Conservation (phyloP, 352 stramenopile genomes). For the Phytopythium ostracodes region DNA sequence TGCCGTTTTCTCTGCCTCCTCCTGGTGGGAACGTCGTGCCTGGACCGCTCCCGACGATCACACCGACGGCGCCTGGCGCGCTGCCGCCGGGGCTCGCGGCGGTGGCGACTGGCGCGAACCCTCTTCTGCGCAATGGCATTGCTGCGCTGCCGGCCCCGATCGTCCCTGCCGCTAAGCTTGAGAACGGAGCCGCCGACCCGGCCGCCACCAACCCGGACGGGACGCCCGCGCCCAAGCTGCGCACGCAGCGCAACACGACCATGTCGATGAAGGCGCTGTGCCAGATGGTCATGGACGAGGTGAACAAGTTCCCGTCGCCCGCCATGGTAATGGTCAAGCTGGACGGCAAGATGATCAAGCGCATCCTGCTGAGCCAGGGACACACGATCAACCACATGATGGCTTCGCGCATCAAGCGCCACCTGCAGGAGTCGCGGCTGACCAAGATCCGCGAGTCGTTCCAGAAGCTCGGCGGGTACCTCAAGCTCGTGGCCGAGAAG, state of each 20-base stretch:
- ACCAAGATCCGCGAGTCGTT: constrained; percentile 58
- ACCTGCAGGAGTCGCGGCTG: constrained; percentile 58
- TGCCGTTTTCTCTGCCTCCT: constrained; percentile 8
- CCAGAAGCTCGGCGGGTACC: constrained; percentile 58
- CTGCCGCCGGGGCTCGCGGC: constrained; percentile 6
- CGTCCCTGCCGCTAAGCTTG: background rate
- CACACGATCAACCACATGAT: constrained; percentile 84
- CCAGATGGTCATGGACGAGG: constrained; percentile 67
- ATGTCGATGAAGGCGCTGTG: constrained; percentile 76
- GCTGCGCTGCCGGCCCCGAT: background rate
- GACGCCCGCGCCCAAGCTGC: constrained; percentile 3
- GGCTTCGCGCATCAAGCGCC: constrained; percentile 73
- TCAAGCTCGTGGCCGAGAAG: constrained; percentile 61
- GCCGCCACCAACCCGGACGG: background rate
- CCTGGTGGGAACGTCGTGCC: background rate
- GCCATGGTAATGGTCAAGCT: constrained; percentile 60
- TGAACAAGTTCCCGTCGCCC: constrained; percentile 55
- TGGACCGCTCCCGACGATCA: background rate
- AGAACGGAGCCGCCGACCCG: background rate
- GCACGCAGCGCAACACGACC: constrained; percentile 69
- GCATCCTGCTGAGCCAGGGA: constrained; percentile 62
- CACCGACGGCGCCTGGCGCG: background rate
- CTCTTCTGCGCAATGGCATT: background rate
- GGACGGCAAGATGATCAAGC: constrained; percentile 71
- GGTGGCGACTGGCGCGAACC: background rate